Percentiles rank a stretch among this genome's conserved stretches.
These are phyloP conservation scores for Colletotrichum cuscutae DNA, from an alignment of 2,329 filamentous ascomycete genomes.

Conservation along the genomic window DNA sequence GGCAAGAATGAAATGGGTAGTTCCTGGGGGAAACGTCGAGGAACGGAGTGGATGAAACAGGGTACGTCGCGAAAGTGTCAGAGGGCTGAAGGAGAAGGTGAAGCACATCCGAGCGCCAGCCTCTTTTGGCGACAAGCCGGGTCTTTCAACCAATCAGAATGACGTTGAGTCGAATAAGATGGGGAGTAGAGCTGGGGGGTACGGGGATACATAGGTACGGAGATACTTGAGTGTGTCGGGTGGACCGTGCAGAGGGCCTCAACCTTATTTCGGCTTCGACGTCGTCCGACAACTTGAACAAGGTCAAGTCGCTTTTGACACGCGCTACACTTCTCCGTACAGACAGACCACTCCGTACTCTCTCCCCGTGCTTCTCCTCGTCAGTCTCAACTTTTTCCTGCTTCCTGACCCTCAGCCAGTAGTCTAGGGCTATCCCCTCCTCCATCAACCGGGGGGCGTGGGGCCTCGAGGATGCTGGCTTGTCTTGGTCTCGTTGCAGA, in stretches of 20 bases:
- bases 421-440: too few relatives aligned
- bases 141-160: background rate
- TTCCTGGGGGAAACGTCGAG: background rate
- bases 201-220: too few relatives aligned
- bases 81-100: slow-evolving; percentile 40
- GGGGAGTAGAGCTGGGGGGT: slow-evolving; percentile 31
- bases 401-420: background rate
- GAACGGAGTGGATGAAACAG: slow-evolving; percentile 41
- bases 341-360: too few relatives aligned
- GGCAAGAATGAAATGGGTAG: background rate
- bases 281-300: slow-evolving; percentile 39
- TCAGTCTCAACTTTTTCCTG: slow-evolving; percentile 8
- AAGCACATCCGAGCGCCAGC: slow-evolving; percentile 40
- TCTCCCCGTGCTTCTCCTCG: background rate
- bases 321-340: slow-evolving; percentile 7
- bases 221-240: background rate
- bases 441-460: background rate
- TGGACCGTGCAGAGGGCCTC: slow-evolving; percentile 17
- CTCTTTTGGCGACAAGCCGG: background rate
- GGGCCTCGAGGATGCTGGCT: background rate
- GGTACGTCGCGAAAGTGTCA: slow-evolving; percentile 45
- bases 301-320: slow-evolving; percentile 4
- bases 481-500: slow-evolving; percentile 10
- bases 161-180: background rate
- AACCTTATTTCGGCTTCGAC: slow-evolving; percentile 50